Evolutionary conservation across 768 basidiomycete species (phyloP), one percentile per base, ranked within the genome.

Genomic region (Atractiella rhizophila): DNA sequence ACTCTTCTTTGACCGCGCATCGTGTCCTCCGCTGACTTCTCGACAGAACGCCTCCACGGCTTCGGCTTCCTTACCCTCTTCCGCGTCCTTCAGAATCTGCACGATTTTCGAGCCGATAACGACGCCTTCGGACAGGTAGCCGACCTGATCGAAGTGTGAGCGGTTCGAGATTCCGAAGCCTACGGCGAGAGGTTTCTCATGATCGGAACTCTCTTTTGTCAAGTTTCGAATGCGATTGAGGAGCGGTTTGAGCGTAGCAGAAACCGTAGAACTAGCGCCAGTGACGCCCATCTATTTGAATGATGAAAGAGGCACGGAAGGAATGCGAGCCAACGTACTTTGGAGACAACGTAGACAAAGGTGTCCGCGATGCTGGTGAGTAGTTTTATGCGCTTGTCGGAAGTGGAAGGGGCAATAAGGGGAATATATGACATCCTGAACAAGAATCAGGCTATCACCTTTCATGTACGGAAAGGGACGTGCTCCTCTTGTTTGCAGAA

Each of bases 331-430:
- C 18, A 37, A 48, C 60, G 28, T 51, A 78, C 83, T 65, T 82
- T 88, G 35, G 86, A 91, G n/a, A 94, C 86, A 35, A 98, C 73
- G 57, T 98, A 98, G 48, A 98, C 82, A 65, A 98, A 96, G 2
- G 76, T 74, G 58, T 98, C 91, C 15, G 91, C 88, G 51, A 98
- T 94, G 7, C 75, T 71, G 2, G 81, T 64, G 29, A 98, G 67
- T 62, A 91, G 91, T 51, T 76, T 72, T 55, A 96, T 81, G 29
- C 91, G 76, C 38, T 70, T 63, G 33, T 79, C 63, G 24, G 76
- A 74, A 1, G 91, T 96, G 1, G 85, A 88, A 2, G 91, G 91
- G 1, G 88, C 86, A 48, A 98, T 76, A 18, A 98, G 63, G 3
- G 91, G 91, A 12, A 98, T 75, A 55, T 88, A 98, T 30, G 86